Evolutionary conservation across 2,329 filamentous ascomycete genomes (phyloP).

Genomic region (Sarocladiaceae sp.): DNA sequence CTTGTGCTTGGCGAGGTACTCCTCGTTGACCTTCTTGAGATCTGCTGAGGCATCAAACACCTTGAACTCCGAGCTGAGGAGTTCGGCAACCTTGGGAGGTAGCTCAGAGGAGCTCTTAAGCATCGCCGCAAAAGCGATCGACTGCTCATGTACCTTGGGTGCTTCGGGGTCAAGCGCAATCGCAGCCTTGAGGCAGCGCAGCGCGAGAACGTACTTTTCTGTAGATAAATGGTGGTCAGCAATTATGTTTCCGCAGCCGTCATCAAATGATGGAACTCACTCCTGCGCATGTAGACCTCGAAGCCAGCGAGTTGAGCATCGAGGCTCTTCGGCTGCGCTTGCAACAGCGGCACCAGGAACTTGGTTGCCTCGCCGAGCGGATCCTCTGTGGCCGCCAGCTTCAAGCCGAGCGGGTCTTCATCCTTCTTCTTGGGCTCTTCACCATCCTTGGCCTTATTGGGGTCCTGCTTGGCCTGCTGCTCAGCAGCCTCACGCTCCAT

Average conservation of each 20-base stretch:
- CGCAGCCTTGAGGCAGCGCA: slow-evolving; percentile 78
- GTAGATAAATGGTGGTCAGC: slow-evolving; percentile 11
- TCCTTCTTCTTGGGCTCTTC: slow-evolving; percentile 81
- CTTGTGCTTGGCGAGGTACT: slow-evolving; percentile 60
- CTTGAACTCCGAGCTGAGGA: slow-evolving; percentile 66
- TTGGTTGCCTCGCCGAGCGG: slow-evolving; percentile 85
- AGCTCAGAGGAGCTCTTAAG: slow-evolving; percentile 55
- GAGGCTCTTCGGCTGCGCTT: slow-evolving; percentile 76
- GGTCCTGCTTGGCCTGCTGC: slow-evolving; percentile 74
- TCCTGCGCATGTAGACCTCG: slow-evolving; percentile 79
- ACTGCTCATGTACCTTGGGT: slow-evolving; percentile 72
- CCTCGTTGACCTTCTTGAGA: slow-evolving; percentile 61
- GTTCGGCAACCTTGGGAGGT: slow-evolving; percentile 60
- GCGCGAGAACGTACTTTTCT: slow-evolving; percentile 85
- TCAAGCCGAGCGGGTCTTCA: slow-evolving; percentile 77
- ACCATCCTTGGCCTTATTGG: slow-evolving; percentile 68
- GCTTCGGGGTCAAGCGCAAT: slow-evolving; percentile 64
- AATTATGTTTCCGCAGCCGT: neutral
- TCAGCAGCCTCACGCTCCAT: slow-evolving; percentile 75
- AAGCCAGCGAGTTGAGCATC: slow-evolving; percentile 83
- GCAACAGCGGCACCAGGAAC: slow-evolving; percentile 75
- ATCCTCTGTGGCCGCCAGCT: slow-evolving; percentile 74
- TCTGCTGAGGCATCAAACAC: slow-evolving; percentile 53
- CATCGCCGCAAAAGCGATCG: slow-evolving; percentile 62
- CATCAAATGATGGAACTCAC: slow-evolving; percentile 48